phyloP scores from a whole-genome alignment of 1,139 yeast species.

The Suhomyces bolitotheri region DNA sequence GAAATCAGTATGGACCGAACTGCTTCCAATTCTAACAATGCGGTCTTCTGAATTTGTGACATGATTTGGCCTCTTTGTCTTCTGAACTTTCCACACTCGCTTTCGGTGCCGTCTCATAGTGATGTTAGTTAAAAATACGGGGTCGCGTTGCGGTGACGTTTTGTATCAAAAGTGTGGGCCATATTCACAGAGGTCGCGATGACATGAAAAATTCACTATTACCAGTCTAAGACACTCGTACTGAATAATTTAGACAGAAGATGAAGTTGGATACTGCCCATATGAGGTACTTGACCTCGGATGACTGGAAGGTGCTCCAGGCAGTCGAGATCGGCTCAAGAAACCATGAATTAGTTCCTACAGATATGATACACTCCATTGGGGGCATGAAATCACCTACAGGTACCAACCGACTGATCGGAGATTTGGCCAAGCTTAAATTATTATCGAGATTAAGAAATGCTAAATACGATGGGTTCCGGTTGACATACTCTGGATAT shows the following conservation, averaged over 20 bases:
- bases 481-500: conserved; percentile 83
- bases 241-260: neutral
- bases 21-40: conserved; percentile 4
- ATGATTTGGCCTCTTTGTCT: neutral
- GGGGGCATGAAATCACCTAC: conserved; percentile 78
- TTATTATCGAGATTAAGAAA: conserved; percentile 77
- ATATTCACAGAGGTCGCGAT: conserved; percentile 9
- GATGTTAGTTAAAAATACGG: neutral
- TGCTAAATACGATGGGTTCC: conserved; percentile 89
- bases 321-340: conserved; percentile 91
- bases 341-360: conserved; percentile 94
- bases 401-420: conserved; percentile 75
- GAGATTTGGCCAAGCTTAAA: conserved; percentile 84
- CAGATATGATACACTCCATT: conserved; percentile 73
- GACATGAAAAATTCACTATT: conserved; percentile 10
- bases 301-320: conserved; percentile 85
- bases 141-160: neutral
- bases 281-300: conserved; percentile 88
- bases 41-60: neutral
- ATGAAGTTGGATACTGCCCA: conserved; percentile 94
- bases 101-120: conserved; percentile 1
- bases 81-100: conserved; percentile 7
- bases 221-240: neutral
- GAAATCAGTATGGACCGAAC: conserved; percentile 11
- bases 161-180: neutral